Evolutionary conservation across 371 early-diverging fungal species (phyloP).

Genomic region (Mucor mucedo): DNA sequence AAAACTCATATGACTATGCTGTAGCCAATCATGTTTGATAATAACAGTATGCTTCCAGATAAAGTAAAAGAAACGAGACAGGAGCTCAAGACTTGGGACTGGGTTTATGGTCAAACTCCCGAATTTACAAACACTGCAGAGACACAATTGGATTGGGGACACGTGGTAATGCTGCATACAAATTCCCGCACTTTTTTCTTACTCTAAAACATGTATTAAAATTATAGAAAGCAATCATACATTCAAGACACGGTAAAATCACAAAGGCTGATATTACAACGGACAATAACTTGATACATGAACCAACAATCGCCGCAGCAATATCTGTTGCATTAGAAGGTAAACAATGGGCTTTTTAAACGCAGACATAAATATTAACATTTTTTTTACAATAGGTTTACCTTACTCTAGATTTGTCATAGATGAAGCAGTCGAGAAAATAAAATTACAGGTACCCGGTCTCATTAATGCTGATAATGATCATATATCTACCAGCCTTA

Average conservation of each 20-base stretch:
- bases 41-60: conserved; percentile 39
- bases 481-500: conserved; percentile 29
- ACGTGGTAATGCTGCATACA: conserved; percentile 47
- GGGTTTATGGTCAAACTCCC: conserved; percentile 93
- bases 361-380: not conserved
- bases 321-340: conserved; percentile 47
- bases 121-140: conserved; percentile 77
- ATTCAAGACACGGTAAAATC: conserved; percentile 47
- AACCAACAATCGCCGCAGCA: conserved; percentile 45
- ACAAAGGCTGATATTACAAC: conserved; percentile 43
- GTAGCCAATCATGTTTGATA: conserved; percentile 46
- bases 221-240: conserved; percentile 31
- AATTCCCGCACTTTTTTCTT: conserved; percentile 10
- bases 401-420: conserved; percentile 72
- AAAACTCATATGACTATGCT: not conserved
- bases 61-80: conserved; percentile 40
- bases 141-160: conserved; percentile 62
- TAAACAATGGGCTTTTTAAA: conserved; percentile 18
- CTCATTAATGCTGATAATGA: conserved; percentile 43
- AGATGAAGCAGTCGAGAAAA: conserved; percentile 61
- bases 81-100: conserved; percentile 79
- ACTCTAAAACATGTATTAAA: conserved; percentile 1
- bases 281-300: conserved; percentile 31
- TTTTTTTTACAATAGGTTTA: conserved; percentile 29
- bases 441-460: conserved; percentile 46